phyloP scores from a whole-genome alignment of 805 yeast genomes.

The Danielozyma ontarioensis region DNA sequence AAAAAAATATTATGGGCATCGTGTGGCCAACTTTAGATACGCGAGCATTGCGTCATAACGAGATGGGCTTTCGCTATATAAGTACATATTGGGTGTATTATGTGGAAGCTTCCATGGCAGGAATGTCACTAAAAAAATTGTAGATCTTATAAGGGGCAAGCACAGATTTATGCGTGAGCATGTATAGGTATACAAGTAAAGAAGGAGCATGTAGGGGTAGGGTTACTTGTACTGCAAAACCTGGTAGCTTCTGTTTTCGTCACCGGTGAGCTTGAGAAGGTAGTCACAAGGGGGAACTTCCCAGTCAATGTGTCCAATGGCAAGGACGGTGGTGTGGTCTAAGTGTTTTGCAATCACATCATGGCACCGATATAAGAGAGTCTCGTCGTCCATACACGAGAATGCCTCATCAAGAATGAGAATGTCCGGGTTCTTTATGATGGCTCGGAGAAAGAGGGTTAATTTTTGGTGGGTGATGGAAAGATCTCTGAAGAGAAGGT shows the following conservation, averaged over 20 bases:
- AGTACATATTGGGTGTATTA: too few species aligned
- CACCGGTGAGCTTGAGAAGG: slow-evolving; percentile 28
- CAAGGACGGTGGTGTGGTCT: slow-evolving; percentile 56
- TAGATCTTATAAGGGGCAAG: too few species aligned
- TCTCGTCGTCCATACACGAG: slow-evolving; percentile 76
- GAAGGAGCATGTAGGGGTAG: too few species aligned
- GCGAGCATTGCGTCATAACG: too few species aligned
- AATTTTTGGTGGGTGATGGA: slow-evolving; percentile 74
- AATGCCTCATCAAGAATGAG: slow-evolving; percentile 89
- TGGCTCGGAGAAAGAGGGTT: slow-evolving; percentile 67
- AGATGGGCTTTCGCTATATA: too few species aligned
- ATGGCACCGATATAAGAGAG: slow-evolving; percentile 29
- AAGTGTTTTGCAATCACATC: slow-evolving; percentile 16
- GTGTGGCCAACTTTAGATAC: too few species aligned
- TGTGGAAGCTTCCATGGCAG: too few species aligned
- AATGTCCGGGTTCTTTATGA: slow-evolving; percentile 72
- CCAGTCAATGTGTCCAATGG: slow-evolving; percentile 77
- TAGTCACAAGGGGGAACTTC: slow-evolving; percentile 73
- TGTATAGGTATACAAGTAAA: too few species aligned
- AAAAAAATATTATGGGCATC: too few species aligned
- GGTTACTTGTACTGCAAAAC: slow-evolving; percentile 10
- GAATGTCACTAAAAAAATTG: too few species aligned
- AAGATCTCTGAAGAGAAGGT: slow-evolving; percentile 47
- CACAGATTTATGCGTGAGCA: too few species aligned
- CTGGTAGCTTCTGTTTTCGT: slow-evolving; percentile 17